Evolutionary conservation across 2,329 filamentous ascomycete genomes (phyloP), one percentile per base, ranked within the genome.

Genomic region (Botrytis porri): DNA sequence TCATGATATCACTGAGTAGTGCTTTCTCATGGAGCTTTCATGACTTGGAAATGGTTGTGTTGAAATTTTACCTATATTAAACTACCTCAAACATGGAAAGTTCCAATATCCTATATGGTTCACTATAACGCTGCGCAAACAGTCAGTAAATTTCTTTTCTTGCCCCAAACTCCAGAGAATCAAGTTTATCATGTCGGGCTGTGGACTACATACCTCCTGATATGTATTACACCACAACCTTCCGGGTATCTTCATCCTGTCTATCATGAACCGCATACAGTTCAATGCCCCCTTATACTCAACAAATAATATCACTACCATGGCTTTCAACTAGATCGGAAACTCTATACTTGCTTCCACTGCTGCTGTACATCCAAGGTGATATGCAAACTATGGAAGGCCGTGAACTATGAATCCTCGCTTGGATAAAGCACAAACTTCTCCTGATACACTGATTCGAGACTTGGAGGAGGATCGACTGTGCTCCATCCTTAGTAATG

Each of bases 241-340:
- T n/a, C 25, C 48, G 12, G 48, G 25, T 14, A 54, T n/a, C 25
- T 25, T 54, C 25, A 54, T 54, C 51, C 51, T 54, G 51, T 54
- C 51, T 29, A 54, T 25, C n/a, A 29, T 29, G n/a, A 54, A 16
- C n/a, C 29, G 3, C 29, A 29, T 54, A 29, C n/a, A 54, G 6
- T 54, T 29, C 51, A 54, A 16, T 54, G 25, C 25, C 14, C 51
- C 51, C 14, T 29, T 54, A 8, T 54, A 92, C 8, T 89, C 91
- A 16, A 91, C 93, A 74, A 96, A 97, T 82, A 98, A 95, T 6
- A 96, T 98, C 82, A 97, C 90, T 61, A 88, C 92, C 18, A 88
- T 97, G 73, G 88, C 93, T 60, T 97, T 98, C 85, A 98, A 98
- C 83, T 92, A 97, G 80, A 92, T 93, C 51, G 95, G 99, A 84